A percentile compares a stretch with the other conserved stretches of the same genome.
Conservation (phyloP, 805 yeast species). For the Pichia heedii region DNA sequence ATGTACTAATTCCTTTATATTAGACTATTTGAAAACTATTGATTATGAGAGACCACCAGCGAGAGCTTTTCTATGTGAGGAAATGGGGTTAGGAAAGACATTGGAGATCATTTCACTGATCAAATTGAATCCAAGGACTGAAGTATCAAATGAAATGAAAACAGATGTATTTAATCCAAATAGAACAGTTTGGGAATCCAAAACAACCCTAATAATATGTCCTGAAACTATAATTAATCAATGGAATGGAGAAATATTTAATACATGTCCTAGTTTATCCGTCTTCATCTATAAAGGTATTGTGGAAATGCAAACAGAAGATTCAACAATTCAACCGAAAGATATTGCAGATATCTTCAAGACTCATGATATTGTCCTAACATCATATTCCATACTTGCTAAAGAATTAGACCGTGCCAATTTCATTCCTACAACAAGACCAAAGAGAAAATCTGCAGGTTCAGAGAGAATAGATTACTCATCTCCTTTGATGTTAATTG, state of each 20-base stretch:
- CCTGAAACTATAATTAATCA: slow-evolving; percentile 80
- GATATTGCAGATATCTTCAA: slow-evolving; percentile 45
- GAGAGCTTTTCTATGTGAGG: slow-evolving; percentile 76
- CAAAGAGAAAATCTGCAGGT: slow-evolving; percentile 33
- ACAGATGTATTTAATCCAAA: slow-evolving; percentile 33
- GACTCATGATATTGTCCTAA: slow-evolving; percentile 67
- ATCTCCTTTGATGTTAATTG: slow-evolving; percentile 72
- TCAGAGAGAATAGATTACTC: slow-evolving; percentile 45
- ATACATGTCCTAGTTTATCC: slow-evolving; percentile 49
- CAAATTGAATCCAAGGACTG: slow-evolving; percentile 48
- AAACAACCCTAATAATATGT: slow-evolving; percentile 74
- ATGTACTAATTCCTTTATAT: slow-evolving; percentile 26
- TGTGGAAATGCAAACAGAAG: slow-evolving; percentile 24
- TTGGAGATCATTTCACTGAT: slow-evolving; percentile 70
- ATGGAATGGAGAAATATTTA: slow-evolving; percentile 70
- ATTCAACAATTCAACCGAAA: slow-evolving; percentile 18
- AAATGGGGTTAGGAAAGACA: slow-evolving; percentile 97
- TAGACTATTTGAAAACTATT: slow-evolving; percentile 13
- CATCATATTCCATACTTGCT: slow-evolving; percentile 66
- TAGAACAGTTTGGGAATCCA: slow-evolving; percentile 40
- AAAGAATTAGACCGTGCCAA: slow-evolving; percentile 72
- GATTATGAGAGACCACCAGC: slow-evolving; percentile 23
- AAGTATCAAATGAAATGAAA: slow-evolving; percentile 15
- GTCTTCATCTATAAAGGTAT: slow-evolving; percentile 60
- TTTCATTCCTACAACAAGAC: slow-evolving; percentile 50